Conservation (phyloP, 345 rosid species). For the Gossypium rotundifolium region DNA sequence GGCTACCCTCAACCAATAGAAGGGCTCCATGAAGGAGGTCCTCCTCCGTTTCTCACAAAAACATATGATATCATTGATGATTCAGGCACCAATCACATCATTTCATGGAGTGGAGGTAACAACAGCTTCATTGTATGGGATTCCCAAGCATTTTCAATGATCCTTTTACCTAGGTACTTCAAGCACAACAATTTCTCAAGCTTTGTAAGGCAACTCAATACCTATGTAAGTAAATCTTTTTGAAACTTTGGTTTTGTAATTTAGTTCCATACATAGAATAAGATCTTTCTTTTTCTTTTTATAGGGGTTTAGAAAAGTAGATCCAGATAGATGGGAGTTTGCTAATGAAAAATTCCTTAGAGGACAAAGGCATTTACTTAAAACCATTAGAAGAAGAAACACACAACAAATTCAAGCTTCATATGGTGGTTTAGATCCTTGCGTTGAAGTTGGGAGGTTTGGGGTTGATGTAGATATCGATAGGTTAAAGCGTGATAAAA, state of each 20-base stretch:
- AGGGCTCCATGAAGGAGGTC: constrained; percentile 67
- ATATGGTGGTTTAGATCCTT: constrained; percentile 43
- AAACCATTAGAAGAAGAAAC: constrained; percentile 55
- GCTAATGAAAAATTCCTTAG: constrained; percentile 67
- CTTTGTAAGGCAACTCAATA: constrained; percentile 76
- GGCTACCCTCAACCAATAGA: constrained; percentile 55
- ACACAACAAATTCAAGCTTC: constrained; percentile 30
- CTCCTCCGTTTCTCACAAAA: constrained; percentile 67
- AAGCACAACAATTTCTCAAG: constrained; percentile 84
- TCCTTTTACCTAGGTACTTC: constrained; percentile 37
- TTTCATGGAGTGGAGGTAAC: constrained; percentile 65
- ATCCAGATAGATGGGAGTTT: constrained; percentile 94
- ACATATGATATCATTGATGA: constrained; percentile 79
- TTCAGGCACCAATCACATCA: constrained; percentile 47
- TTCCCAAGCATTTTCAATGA: constrained; percentile 24
- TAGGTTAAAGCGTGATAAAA: constrained; percentile 52
- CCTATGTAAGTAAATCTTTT: constrained; percentile 44
- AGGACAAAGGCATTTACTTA: constrained; percentile 64
- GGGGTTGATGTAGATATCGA: constrained; percentile 58
- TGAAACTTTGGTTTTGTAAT: no score
- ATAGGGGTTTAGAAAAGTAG: constrained; percentile 89
- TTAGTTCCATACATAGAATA: no score
- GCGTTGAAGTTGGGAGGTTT: constrained; percentile 63
- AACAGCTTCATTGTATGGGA: constrained; percentile 77
- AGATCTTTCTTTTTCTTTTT: neutral